Conservation (phyloP, 305 asterid species). For the Fraxinus albicans region DNA sequence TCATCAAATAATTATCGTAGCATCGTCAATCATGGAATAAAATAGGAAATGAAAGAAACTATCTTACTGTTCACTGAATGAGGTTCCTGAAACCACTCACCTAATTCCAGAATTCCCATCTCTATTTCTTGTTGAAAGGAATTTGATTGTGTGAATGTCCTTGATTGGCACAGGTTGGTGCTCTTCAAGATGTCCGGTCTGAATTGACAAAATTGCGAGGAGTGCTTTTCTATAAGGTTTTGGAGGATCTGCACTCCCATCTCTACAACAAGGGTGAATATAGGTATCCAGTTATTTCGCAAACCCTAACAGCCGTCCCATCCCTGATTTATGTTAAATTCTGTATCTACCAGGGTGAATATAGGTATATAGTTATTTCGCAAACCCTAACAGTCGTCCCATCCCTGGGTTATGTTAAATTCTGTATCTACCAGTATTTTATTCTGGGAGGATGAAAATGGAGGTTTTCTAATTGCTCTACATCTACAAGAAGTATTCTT, state of each 20-base stretch:
- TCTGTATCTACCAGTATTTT: constrained; percentile 25
- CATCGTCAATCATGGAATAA: constrained; percentile 12
- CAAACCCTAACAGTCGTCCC: constrained; percentile 10
- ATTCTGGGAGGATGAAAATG: constrained; percentile 2
- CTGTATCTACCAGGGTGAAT: constrained; percentile 27
- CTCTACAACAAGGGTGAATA: constrained; percentile 95
- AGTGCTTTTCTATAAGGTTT: constrained; percentile 82
- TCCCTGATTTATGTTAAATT: neutral
- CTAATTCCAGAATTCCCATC: constrained; percentile 16
- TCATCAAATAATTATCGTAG: constrained; percentile 9
- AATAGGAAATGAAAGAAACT: neutral
- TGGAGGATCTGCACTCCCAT: constrained; percentile 98
- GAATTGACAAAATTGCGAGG: constrained; percentile 94
- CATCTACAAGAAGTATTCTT: constrained; percentile 16
- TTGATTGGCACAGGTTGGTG: constrained; percentile 82
- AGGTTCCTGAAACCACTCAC: neutral
- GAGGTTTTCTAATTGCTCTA: constrained; percentile 18
- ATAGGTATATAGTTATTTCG: constrained; percentile 13
- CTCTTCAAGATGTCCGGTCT: constrained; percentile 99
- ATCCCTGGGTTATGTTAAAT: neutral
- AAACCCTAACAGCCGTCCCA: constrained; percentile 7
- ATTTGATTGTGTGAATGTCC: constrained; percentile 19
- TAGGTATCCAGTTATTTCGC: constrained; percentile 50
- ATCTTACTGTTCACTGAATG: neutral
- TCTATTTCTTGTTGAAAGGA: constrained; percentile 31